Base-by-base conservation (phyloP, 176 grass and related monocot genomes). In the Chloris gayana region DNA sequence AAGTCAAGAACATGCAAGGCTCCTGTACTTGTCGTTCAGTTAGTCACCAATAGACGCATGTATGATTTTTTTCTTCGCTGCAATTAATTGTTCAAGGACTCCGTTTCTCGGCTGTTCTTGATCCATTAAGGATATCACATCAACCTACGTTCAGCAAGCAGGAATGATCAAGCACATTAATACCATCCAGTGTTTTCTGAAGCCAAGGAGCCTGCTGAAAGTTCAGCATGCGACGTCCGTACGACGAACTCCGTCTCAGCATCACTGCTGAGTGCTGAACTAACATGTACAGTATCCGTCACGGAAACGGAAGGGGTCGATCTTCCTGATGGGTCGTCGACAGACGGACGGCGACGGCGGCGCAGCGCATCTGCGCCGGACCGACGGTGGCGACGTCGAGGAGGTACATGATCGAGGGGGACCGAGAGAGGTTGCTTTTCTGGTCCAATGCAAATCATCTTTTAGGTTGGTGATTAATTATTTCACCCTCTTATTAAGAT, bases 361-460 rank as follows among this genome's bases (percentile, higher is more conserved):
- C 60, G 15, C 15, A 39, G 66, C 21, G 74, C 67, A 65, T 85
- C 69, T 44, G 71, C 66, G 57, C 85, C 72, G 75, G 77, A 46
- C 57, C 62, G 60, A 70, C 82, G 60, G 69, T 31, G 64, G 64
- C 54, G 66, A 77, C 83, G 66, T 46, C 37, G 79, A 29, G 41
- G 63, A n/a, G 7, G 54, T 80, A 74, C 81, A 88, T 84, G 75
- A 75, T 88, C 79, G 75, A 76, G 54, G 39, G 35, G 80, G 86
- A 68, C 74, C 80, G 42, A 84, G 45, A 44, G 70, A 72, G 72
- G 77, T 66, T 76, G 58, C 25, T 71, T 60, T 72, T 78, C 69
- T 68, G 12, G 13, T 42, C 50, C 68, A 61, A 64, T 57, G 22
- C 71, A 81, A 47, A 85, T 49, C 77, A 81, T 77, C 14, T 85